phyloP scores from a whole-genome alignment of 2,329 filamentous ascomycete species.

The Phoma sp. region DNA sequence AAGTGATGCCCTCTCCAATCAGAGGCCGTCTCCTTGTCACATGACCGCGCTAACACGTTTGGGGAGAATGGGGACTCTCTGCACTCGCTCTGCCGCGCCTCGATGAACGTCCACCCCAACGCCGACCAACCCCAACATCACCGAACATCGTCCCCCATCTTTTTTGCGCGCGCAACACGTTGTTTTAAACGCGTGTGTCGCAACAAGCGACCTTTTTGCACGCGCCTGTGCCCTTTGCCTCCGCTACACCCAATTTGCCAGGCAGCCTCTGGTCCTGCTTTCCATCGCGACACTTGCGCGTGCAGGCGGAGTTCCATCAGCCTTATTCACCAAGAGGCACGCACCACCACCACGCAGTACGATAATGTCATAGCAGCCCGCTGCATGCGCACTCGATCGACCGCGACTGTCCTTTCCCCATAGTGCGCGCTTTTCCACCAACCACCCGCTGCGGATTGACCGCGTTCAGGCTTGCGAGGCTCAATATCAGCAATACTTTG shows the following conservation, averaged over 20 bases:
- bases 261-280: conserved; percentile 23
- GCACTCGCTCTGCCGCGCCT: conserved; percentile 18
- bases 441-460: conserved; percentile 18
- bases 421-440: conserved; percentile 29
- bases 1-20: conserved; percentile 4
- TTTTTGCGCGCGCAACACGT: conserved; percentile 45
- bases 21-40: conserved; percentile 16
- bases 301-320: conserved; percentile 40
- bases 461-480: conserved; percentile 24
- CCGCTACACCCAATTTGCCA: conserved; percentile 39
- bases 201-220: conserved; percentile 27
- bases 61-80: neutral
- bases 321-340: conserved; percentile 34
- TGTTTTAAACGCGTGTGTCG: conserved; percentile 43
- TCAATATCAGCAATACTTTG: conserved; percentile 22
- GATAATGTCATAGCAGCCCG: conserved; percentile 46
- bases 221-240: conserved; percentile 33
- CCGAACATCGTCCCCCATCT: conserved; percentile 44
- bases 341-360: conserved; percentile 36
- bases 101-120: conserved; percentile 28
- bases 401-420: conserved; percentile 35
- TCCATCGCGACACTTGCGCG: conserved; percentile 41
- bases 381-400: conserved; percentile 29
- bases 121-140: conserved; percentile 40
- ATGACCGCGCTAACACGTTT: conserved; percentile 23